Conservation (phyloP, 768 basidiomycete genomes). For the Hericium erinaceus region DNA sequence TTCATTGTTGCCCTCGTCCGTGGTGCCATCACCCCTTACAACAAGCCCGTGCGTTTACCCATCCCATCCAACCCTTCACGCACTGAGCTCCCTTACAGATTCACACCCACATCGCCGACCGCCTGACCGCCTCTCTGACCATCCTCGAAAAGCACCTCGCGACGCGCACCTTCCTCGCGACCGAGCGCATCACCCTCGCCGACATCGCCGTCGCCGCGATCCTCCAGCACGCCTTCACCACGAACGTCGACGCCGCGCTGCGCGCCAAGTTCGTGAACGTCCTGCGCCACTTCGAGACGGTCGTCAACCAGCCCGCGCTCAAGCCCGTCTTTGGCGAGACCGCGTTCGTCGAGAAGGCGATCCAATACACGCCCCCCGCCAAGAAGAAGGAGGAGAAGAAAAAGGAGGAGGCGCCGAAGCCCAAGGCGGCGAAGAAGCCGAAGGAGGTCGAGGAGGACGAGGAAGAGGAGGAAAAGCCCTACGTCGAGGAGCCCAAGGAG, state of each 20-base stretch:
- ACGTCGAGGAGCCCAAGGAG: conserved; percentile 69
- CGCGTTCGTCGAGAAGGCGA: conserved; percentile 57
- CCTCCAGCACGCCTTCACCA: conserved; percentile 42
- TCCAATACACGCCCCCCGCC: conserved; percentile 60
- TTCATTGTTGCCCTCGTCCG: conserved; percentile 34
- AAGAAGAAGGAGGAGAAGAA: conserved; percentile 33
- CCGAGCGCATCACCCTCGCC: conserved; percentile 90
- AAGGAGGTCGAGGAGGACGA: conserved; percentile 48
- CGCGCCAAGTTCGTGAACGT: conserved; percentile 67
- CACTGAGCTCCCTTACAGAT: not conserved
- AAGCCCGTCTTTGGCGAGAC: conserved; percentile 55
- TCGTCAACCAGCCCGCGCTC: conserved; percentile 76
- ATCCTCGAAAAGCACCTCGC: conserved; percentile 69
- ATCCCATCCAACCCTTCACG: not conserved
- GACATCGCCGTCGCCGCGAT: conserved; percentile 64
- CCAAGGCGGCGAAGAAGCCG: conserved; percentile 57
- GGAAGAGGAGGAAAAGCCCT: conserved; percentile 72
- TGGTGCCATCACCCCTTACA: conserved; percentile 55
- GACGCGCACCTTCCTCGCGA: conserved; percentile 82
- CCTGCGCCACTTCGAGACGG: conserved; percentile 78
- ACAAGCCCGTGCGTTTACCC: conserved; percentile 58
- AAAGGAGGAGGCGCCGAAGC: conserved; percentile 27
- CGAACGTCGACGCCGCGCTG: conserved; percentile 53
- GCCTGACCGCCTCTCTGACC: conserved; percentile 45
- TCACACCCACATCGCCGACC: conserved; percentile 49